phyloP scores from a whole-genome alignment of 805 yeast species.

The Yarrowia keelungensis region DNA sequence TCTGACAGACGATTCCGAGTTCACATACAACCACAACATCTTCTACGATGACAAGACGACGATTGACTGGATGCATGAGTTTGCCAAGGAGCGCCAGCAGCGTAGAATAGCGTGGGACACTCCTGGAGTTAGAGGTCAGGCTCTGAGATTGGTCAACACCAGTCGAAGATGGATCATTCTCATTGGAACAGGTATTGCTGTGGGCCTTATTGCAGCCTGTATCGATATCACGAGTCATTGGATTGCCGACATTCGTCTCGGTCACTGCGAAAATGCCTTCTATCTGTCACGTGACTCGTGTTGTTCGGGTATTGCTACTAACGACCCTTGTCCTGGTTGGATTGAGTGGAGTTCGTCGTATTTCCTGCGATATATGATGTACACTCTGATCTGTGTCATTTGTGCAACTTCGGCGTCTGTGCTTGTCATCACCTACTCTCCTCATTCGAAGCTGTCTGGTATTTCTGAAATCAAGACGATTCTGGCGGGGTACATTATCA shows the following conservation, averaged over 20 bases:
- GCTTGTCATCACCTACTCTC: conserved; percentile 48
- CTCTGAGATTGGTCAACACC: conserved; percentile 42
- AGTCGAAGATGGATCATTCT: conserved; percentile 70
- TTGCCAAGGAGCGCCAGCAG: conserved; percentile 45
- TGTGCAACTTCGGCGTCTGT: conserved; percentile 54
- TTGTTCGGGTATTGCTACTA: conserved; percentile 65
- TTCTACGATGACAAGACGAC: conserved; percentile 39
- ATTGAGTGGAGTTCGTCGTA: conserved; percentile 50
- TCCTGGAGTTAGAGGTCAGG: conserved; percentile 45
- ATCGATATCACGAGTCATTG: conserved; percentile 82
- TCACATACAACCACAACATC: conserved; percentile 33
- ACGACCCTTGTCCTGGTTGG: conserved; percentile 53
- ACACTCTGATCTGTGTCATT: conserved; percentile 51
- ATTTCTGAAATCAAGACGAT: conserved; percentile 76
- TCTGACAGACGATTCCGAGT: conserved; percentile 13
- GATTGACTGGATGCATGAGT: conserved; percentile 52
- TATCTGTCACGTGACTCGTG: conserved; percentile 74
- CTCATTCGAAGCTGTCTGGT: conserved; percentile 62
- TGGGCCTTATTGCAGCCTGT: conserved; percentile 81
- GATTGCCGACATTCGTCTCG: conserved; percentile 74
- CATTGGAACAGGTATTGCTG: conserved; percentile 69
- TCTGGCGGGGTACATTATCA: conserved; percentile 67
- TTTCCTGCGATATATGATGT: conserved; percentile 51
- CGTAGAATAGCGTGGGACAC: conserved; percentile 32
- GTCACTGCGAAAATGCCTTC: conserved; percentile 71